Evolutionary conservation across 805 yeast species (phyloP).

Genomic region (Ogataea angusta): DNA sequence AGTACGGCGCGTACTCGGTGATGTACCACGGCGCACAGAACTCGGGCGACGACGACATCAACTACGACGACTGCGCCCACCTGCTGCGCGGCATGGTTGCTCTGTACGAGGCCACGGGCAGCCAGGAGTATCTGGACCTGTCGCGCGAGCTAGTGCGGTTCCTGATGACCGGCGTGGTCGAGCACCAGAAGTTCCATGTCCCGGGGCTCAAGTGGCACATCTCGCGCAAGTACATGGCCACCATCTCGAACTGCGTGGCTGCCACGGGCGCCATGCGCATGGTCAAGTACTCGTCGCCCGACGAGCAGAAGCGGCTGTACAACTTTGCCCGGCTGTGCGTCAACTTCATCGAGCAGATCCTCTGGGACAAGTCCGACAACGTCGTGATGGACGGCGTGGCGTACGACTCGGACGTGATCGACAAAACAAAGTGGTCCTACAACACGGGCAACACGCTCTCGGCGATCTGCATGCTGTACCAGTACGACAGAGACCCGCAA

Average conservation of each 20-base stretch:
- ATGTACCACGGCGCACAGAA: constrained; percentile 53
- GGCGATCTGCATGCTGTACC: constrained; percentile 48
- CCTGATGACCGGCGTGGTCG: constrained; percentile 66
- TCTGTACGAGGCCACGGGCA: constrained; percentile 65
- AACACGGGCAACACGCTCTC: constrained; percentile 66
- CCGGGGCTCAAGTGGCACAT: constrained; percentile 67
- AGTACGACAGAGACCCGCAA: constrained; percentile 45
- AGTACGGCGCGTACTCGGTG: constrained; percentile 58
- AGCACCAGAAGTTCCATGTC: constrained; percentile 45
- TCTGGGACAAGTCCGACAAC: constrained; percentile 53
- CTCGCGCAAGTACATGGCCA: constrained; percentile 53
- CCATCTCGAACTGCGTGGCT: constrained; percentile 66
- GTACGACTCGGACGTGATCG: constrained; percentile 42
- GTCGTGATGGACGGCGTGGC: constrained; percentile 62
- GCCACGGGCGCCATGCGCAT: constrained; percentile 60
- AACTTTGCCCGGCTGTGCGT: constrained; percentile 56
- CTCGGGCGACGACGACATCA: constrained; percentile 56
- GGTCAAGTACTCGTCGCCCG: constrained; percentile 47
- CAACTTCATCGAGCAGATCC: constrained; percentile 51
- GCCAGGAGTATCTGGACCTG: constrained; percentile 48
- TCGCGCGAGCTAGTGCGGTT: constrained; percentile 59
- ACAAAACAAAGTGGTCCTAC: constrained; percentile 61
- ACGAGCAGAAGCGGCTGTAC: constrained; percentile 35
- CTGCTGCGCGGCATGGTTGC: constrained; percentile 63
- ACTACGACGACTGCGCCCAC: constrained; percentile 75